phyloP scores from a whole-genome alignment of 2,329 filamentous ascomycete species.

The Chrysosphaeria jannelii region DNA sequence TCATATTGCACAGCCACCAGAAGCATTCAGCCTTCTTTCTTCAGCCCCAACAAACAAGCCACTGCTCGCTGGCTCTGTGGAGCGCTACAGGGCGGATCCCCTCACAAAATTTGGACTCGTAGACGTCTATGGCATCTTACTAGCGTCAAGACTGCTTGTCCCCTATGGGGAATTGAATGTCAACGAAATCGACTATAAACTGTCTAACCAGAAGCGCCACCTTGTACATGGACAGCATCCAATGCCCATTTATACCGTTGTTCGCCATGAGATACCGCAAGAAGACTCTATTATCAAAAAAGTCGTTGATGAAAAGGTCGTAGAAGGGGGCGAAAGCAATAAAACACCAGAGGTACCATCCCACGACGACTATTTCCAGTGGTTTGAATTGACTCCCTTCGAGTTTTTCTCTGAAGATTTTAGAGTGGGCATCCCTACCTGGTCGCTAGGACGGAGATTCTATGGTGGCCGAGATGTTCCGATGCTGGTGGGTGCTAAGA shows the following conservation, averaged over 20 bases:
- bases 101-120: slow-evolving; percentile 67
- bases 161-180: slow-evolving; percentile 59
- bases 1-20: slow-evolving; percentile 79
- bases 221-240: slow-evolving; percentile 54
- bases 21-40: slow-evolving; percentile 52
- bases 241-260: slow-evolving; percentile 81
- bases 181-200: slow-evolving; percentile 52
- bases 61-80: slow-evolving; percentile 61
- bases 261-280: slow-evolving; percentile 76
- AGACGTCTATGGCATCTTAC: slow-evolving; percentile 66
- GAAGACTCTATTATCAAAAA: slow-evolving; percentile 12
- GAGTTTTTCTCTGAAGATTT: slow-evolving; percentile 92
- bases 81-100: slow-evolving; percentile 65
- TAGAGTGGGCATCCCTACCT: slow-evolving; percentile 72
- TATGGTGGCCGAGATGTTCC: slow-evolving; percentile 35
- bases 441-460: slow-evolving; percentile 70
- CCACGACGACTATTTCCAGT: slow-evolving; percentile 81
- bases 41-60: slow-evolving; percentile 81
- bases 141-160: slow-evolving; percentile 61
- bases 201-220: slow-evolving; percentile 60
- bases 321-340: slow-evolving; percentile 12
- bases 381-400: slow-evolving; percentile 88
- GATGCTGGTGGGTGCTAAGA: slow-evolving; percentile 12
- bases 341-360: too few species aligned
- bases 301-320: slow-evolving; percentile 11